A percentile compares a stretch with the other conserved stretches of the same genome.
These are phyloP conservation scores for Hygrocybe punicea DNA, from an alignment of 768 basidiomycete species.

Conservation along the genomic window DNA sequence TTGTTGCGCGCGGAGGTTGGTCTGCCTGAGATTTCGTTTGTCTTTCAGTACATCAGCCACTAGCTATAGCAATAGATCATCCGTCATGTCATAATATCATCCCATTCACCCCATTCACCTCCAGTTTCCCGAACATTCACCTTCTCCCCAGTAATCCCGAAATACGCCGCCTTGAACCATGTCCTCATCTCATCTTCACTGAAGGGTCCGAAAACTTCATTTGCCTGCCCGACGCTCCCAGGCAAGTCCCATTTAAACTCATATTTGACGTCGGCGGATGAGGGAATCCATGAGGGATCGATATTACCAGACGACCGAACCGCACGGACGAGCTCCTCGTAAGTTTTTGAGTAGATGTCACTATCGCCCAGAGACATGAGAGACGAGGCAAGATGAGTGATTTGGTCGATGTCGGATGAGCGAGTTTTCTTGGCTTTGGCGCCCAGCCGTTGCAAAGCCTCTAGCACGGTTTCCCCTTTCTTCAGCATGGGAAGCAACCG, in stretches of 20 bases:
- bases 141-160: conserved; percentile 74
- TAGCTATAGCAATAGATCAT: conserved; percentile 39
- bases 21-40: conserved; percentile 81
- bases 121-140: conserved; percentile 66
- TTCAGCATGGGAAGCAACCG: conserved; percentile 73
- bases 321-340: conserved; percentile 77
- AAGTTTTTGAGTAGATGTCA: conserved; percentile 83
- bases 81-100: conserved; percentile 35
- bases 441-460: conserved; percentile 85
- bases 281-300: conserved; percentile 66
- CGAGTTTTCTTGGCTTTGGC: conserved; percentile 55
- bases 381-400: conserved; percentile 70
- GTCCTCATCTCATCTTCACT: conserved; percentile 71
- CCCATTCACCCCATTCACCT: conserved; percentile 74
- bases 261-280: conserved; percentile 70
- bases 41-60: conserved; percentile 95
- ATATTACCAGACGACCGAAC: conserved; percentile 72
- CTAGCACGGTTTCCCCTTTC: conserved; percentile 87
- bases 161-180: conserved; percentile 81
- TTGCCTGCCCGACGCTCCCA: conserved; percentile 33
- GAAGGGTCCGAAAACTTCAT: conserved; percentile 75
- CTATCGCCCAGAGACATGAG: conserved; percentile 84
- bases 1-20: conserved; percentile 87
- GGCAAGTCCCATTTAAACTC: conserved; percentile 78
- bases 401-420: conserved; percentile 57